phyloP scores from a whole-genome alignment of 257 asterid species.

The Coffea eugenioides region DNA sequence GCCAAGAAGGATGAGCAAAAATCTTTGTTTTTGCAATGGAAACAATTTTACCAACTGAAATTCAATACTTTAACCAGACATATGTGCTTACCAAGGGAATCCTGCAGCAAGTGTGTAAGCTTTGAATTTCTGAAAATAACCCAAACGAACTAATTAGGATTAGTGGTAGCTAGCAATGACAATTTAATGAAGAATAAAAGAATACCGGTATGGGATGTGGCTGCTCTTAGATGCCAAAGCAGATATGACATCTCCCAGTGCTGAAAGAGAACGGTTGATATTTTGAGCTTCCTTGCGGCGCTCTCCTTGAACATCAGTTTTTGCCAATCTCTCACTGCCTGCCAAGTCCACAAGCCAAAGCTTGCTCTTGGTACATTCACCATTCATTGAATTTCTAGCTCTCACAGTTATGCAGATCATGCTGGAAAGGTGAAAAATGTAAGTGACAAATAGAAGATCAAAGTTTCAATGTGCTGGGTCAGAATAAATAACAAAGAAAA shows the following conservation, averaged over 20 bases:
- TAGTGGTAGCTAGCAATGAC: neutral
- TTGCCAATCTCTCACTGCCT: slow-evolving; percentile 96
- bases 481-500: neutral
- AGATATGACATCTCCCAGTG: slow-evolving; percentile 94
- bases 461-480: too few species aligned
- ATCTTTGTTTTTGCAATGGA: too few species aligned
- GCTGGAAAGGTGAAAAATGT: slow-evolving; percentile 30
- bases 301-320: slow-evolving; percentile 96
- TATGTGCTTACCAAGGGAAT: slow-evolving; percentile 67
- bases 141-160: neutral
- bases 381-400: slow-evolving; percentile 68
- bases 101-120: slow-evolving; percentile 93
- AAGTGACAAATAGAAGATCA: too few species aligned
- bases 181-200: neutral
- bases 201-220: slow-evolving; percentile 91
- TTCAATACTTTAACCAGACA: too few species aligned
- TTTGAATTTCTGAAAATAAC: slow-evolving; percentile 67
- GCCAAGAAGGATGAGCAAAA: too few species aligned
- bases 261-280: slow-evolving; percentile 95
- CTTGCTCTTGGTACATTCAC: slow-evolving; percentile 90
- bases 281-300: slow-evolving; percentile 99
- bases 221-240: slow-evolving; percentile 95
- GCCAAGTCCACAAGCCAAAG: slow-evolving; percentile 99
- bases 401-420: slow-evolving; percentile 87
- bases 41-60: too few species aligned